Evolutionary conservation across 345 rosid species (phyloP), one percentile per base, ranked within the genome.

Genomic region (Arabidopsis arenosa): DNA sequence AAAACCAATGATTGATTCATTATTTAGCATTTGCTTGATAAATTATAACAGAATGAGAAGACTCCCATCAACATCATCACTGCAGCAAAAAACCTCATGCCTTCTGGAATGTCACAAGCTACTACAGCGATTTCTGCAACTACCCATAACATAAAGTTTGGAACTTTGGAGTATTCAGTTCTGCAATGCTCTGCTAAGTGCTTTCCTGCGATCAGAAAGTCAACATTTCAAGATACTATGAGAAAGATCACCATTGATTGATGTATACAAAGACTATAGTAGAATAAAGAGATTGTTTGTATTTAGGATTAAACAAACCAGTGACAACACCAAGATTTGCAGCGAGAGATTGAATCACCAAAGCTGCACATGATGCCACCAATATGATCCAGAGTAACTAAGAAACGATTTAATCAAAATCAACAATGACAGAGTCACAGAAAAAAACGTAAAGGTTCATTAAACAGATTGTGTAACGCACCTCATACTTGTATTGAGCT

Each of bases 241-340:
- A 26, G 28, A 26, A 26, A 26, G n/a, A 26, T 26, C 4, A 57
- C 18, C 60, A 14, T 36, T 28, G 23, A 8, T 70, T 53, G 28
- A 57, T 17, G 11, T 7, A 13, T 12, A 18, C 12, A 17, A 36
- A 36, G 35, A 44, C 64, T 37, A 67, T 1, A 23, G 21, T 1
- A 53, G 2, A 37, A 40, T n/a, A 68, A 52, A 28, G 4, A 54
- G 15, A 26, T 51, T 14, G 6, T 23, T 26, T 6, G 7, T 21
- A 56, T 40, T 15, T 3, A 5, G 54, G 35, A 44, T 58, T 26
- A 23, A 51, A n/a, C n/a, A n/a, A 74, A 86, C 98, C 97, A 32
- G 98, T 92, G 77, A 92, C 97, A 79, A 94, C 97, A 60, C 98
- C 98, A 70, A 92, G 86, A 78, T 92, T 90, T 76, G 98, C 98